phyloP scores from a whole-genome alignment of 2,329 filamentous ascomycete genomes.

The Hypoxylon sp. region DNA sequence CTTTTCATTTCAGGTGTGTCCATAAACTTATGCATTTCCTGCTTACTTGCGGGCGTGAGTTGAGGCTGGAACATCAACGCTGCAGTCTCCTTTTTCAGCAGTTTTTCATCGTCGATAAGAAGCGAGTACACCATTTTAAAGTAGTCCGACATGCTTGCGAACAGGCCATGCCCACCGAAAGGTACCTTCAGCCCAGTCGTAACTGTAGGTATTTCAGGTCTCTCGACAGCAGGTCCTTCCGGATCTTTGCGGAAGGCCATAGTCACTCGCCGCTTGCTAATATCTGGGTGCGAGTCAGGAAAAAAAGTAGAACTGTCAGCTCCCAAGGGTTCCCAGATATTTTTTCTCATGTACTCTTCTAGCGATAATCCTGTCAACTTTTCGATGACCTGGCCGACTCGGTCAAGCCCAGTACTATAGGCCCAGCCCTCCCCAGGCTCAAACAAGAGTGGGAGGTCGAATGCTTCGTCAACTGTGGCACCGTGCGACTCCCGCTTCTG shows the following conservation, averaged over 20 bases:
- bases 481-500: conserved; percentile 11
- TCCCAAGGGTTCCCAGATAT: conserved; percentile 45
- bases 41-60: conserved; percentile 51
- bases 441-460: conserved; percentile 56
- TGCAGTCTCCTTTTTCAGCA: conserved; percentile 58
- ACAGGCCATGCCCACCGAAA: conserved; percentile 55
- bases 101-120: conserved; percentile 61
- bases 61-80: conserved; percentile 63
- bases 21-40: conserved; percentile 48
- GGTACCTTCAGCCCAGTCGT: conserved; percentile 42
- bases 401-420: conserved; percentile 60
- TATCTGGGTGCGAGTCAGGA: conserved; percentile 36
- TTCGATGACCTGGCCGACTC: conserved; percentile 54
- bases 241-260: conserved; percentile 44
- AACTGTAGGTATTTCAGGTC: conserved; percentile 34
- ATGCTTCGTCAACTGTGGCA: conserved; percentile 46
- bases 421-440: conserved; percentile 61
- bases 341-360: conserved; percentile 40
- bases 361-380: conserved; percentile 47
- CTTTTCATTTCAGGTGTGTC: conserved; percentile 45
- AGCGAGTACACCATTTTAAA: conserved; percentile 60
- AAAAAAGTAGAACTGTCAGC: conserved; percentile 43
- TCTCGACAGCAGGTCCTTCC: conserved; percentile 37
- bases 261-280: conserved; percentile 36
- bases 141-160: conserved; percentile 57